A percentile compares a stretch with the other conserved stretches of the same genome.
Evolutionary conservation across 2,329 filamentous ascomycete genomes (phyloP).

Genomic region (Plenodomus tracheiphilus): DNA sequence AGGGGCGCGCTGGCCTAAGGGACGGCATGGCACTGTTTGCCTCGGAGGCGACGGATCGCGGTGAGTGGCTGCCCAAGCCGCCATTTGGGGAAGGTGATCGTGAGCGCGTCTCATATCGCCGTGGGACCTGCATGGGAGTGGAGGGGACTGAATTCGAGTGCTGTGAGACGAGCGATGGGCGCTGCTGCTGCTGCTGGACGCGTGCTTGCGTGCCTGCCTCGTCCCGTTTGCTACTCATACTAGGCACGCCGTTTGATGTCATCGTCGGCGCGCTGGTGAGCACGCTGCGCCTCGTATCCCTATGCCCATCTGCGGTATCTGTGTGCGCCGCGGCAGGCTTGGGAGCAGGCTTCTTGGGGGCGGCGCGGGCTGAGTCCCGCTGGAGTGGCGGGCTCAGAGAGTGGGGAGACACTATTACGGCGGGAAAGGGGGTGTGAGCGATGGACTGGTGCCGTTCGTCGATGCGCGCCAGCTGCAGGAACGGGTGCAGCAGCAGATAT

Average conservation of each 20-base stretch:
- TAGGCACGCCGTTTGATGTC: slow-evolving; percentile 38
- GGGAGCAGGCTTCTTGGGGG: slow-evolving; percentile 34
- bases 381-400: slow-evolving; percentile 36
- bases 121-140: slow-evolving; percentile 85
- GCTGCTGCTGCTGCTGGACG: slow-evolving; percentile 29
- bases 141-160: slow-evolving; percentile 91
- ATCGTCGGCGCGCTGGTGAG: slow-evolving; percentile 43
- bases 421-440: slow-evolving; percentile 26
- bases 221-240: slow-evolving; percentile 34
- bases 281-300: slow-evolving; percentile 33
- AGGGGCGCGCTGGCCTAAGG: slow-evolving; percentile 61
- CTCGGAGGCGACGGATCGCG: slow-evolving; percentile 87
- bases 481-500: slow-evolving; percentile 31
- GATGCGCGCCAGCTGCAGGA: slow-evolving; percentile 34
- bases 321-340: slow-evolving; percentile 33
- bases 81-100: slow-evolving; percentile 78
- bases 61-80: slow-evolving; percentile 75
- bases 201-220: slow-evolving; percentile 26
- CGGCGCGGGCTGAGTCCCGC: slow-evolving; percentile 36
- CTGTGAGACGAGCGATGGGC: slow-evolving; percentile 59
- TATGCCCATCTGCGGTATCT: slow-evolving; percentile 45
- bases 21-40: slow-evolving; percentile 75
- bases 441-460: slow-evolving; percentile 27
- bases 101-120: slow-evolving; percentile 77
- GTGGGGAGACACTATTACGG: slow-evolving; percentile 47